These are phyloP conservation scores for Garcia nutans DNA, from an alignment of 345 rosid species.

Conservation along the genomic window DNA sequence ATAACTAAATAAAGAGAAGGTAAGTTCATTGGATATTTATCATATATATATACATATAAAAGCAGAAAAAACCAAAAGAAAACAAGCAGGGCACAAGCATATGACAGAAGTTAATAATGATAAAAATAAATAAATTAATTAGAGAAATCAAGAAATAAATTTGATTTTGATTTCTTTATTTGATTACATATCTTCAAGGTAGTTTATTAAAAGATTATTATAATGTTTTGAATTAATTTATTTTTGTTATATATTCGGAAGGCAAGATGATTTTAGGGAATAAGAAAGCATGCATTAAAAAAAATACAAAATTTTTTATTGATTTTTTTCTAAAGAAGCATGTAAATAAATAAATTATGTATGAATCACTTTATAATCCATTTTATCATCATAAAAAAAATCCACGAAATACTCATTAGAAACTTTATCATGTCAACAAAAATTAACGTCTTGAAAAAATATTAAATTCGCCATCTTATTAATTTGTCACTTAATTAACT, in stretches of 20 bases:
- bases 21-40: not conserved
- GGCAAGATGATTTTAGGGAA: not conserved
- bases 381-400: no score
- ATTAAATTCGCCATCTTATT: no score
- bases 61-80: conserved; percentile 3
- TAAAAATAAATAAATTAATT: not conserved
- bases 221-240: not conserved
- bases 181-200: conserved; percentile 18
- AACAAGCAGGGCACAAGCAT: conserved; percentile 9
- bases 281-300: conserved; percentile 2
- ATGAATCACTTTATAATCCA: no score
- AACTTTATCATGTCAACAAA: no score
- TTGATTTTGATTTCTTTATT: not conserved
- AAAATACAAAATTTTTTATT: no score
- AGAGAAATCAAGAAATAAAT: conserved; percentile 1
- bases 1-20: not conserved
- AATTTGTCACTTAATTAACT: no score
- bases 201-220: conserved; percentile 4
- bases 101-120: conserved; percentile 7
- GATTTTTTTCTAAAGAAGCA: no score
- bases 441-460: no score
- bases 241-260: not conserved
- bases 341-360: no score
- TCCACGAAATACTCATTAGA: no score
- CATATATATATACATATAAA: not conserved